Base-by-base conservation (phyloP, 371 early-diverging fungal genomes). In the Gilbertella persicaria region DNA sequence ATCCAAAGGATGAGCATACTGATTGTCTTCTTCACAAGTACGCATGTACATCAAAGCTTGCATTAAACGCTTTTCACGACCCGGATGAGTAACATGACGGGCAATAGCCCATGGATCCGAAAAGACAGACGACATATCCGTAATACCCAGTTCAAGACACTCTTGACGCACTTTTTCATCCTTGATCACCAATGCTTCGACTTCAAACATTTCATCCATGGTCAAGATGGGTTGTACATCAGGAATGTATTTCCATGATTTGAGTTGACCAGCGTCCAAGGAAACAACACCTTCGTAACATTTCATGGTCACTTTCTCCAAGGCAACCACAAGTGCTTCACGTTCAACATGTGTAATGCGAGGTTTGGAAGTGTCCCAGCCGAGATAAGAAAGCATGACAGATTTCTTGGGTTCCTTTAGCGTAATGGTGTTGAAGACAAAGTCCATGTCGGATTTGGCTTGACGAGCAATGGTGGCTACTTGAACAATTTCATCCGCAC, bases 1-100 rank as follows among this genome's bases (percentile, higher is more conserved):
- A 50, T 78, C 79, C 51, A 78, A 51, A 44, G 79, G 79, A 62
- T 78, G 79, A 25, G 75, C 79, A 53, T 78, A 78, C 39, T 78
- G 79, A 40, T 78, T 78, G 28, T 78, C 79, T 26, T 78, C 73
- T 41, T 78, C 75, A 37, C 71, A 67, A 28, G 73, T 73, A 62
- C 79, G 79, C 67, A 70, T 72, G 36, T 78, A 78, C 73, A 78
- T 73, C n/a, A 78, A 51, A 35, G 73, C 79, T 56, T 74, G 75
- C 73, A 75, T 72, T 50, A 78, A 37, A 51, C 79, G 73, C 45
- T 61, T 67, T 14, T 51, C 60, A 33, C 71, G 73, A 19, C 75
- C 79, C 42, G 62, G 65, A 52, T 75, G 60, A 43, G 57, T 36
- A 44, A 71, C 55, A 43, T 77, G 78, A 13, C 73, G 71, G 60